These are phyloP conservation scores for Nigrospora osmanthi DNA, from an alignment of 2,329 filamentous ascomycete species.

Conservation along the genomic window DNA sequence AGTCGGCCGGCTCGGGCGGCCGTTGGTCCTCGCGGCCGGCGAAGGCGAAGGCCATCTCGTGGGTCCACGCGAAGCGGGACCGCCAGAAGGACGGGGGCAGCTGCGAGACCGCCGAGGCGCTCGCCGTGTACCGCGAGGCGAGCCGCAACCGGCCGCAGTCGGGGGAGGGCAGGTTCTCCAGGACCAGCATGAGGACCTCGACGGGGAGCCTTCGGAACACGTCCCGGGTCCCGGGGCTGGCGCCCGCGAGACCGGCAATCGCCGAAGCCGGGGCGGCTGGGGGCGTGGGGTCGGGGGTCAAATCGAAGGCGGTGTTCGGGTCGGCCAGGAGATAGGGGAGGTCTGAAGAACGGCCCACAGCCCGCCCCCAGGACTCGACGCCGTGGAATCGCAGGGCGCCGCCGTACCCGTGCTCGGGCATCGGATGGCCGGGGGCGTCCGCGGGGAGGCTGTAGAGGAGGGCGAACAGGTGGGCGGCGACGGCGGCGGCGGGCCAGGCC, in stretches of 20 bases:
- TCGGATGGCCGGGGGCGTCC: background rate
- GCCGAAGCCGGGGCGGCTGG: background rate
- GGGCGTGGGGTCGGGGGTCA: conserved; percentile 5
- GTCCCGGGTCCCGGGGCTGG: conserved; percentile 1
- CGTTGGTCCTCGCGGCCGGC: conserved; percentile 4
- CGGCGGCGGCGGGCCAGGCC: background rate
- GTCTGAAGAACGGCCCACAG: conserved; percentile 4
- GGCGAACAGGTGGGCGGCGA: conserved; percentile 10
- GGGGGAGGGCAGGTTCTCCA: conserved; percentile 6
- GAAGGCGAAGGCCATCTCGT: conserved; percentile 14
- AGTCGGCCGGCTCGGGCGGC: conserved; percentile 7
- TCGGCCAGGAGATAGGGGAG: conserved; percentile 9
- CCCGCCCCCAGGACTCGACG: conserved; percentile 2
- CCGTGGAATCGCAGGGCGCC: conserved; percentile 5
- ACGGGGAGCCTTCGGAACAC: conserved; percentile 9
- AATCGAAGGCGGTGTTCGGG: conserved; percentile 8
- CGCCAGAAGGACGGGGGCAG: conserved; percentile 13
- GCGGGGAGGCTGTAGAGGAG: conserved; percentile 11
- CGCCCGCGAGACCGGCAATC: background rate
- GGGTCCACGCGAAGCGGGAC: conserved; percentile 9
- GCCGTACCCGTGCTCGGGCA: conserved; percentile 9
- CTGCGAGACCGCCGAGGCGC: conserved; percentile 4
- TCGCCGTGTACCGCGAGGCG: conserved; percentile 9
- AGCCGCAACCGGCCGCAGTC: conserved; percentile 9
- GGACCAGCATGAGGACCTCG: conserved; percentile 11